These are phyloP conservation scores for Mortierella sp. DNA, from an alignment of 371 early-diverging fungal genomes.

Conservation along the genomic window DNA sequence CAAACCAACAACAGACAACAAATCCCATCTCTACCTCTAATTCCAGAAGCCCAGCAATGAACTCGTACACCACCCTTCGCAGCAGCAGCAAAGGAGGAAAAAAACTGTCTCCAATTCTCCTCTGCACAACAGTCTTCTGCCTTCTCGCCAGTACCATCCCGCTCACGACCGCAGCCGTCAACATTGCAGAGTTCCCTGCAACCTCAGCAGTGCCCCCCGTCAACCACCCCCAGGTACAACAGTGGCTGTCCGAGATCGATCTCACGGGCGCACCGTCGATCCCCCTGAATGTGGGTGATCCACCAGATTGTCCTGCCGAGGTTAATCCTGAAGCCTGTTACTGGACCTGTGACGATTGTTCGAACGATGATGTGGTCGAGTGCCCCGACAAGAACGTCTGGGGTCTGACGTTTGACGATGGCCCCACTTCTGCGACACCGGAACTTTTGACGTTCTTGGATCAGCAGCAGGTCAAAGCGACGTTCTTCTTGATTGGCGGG, in stretches of 20 bases:
- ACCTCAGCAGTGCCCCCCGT: constrained; percentile 13
- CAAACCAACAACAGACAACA: not conserved
- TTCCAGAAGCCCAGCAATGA: too few species aligned
- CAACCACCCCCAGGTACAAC: constrained; percentile 22
- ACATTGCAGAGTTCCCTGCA: constrained; percentile 9
- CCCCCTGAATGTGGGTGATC: constrained; percentile 20
- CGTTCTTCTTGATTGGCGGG: constrained; percentile 77
- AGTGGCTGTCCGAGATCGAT: constrained; percentile 45
- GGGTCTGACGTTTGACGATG: constrained; percentile 60
- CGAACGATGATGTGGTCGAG: constrained; percentile 44
- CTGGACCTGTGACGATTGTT: constrained; percentile 49
- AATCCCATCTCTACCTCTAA: too few species aligned
- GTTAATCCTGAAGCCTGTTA: constrained; percentile 29
- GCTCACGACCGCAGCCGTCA: not conserved
- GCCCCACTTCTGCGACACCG: constrained; percentile 56
- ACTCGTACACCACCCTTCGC: not conserved
- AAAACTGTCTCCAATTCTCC: not conserved
- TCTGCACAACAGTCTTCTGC: not conserved
- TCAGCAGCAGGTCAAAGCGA: constrained; percentile 65
- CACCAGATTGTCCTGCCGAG: constrained; percentile 30
- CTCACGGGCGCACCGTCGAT: constrained; percentile 29
- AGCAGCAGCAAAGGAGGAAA: not conserved
- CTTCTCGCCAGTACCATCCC: not conserved
- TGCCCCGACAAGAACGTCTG: constrained; percentile 48
- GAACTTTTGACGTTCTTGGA: constrained; percentile 64